Base-by-base conservation (phyloP, 2,329 filamentous ascomycete species). In the Aureobasidium sp. region DNA sequence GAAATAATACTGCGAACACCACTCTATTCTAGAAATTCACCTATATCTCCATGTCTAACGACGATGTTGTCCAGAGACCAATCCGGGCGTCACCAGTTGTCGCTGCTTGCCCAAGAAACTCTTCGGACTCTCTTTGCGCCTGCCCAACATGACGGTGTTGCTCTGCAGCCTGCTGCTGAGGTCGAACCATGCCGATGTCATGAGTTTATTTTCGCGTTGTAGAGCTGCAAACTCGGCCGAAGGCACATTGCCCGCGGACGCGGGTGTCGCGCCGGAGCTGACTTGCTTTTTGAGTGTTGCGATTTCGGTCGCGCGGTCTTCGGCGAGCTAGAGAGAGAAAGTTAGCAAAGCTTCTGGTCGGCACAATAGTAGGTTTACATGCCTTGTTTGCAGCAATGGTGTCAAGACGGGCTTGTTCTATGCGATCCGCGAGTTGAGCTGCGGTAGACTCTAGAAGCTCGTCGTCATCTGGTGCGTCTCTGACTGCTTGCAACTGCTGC, bases 101-200 rank as follows among this genome's bases (percentile, higher is more conserved):
- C 90, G 83, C 80, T 94, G 90, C 79, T 89, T 91, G 70, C 89
- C 89, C 68, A 95, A 77, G 89, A 89, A 95, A 75, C 89, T 92
- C 75, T 85, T 87, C 15, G 89, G 88, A 67, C 83, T 83, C 68
- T 93, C 89, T 68, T 85, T 84, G 67, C 88, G 82, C 67, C 90
- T 80, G 71, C 91, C 88, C 65, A 95, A 76, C 61, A 90, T 85
- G 45, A 93, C 87, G 65, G 89, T 89, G 72, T 92, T 93, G 77
- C 88, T 91, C 76, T 94, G 90, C 67, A 95, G 75, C 57, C 90
- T 82, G 71, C 82, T 87, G 29, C 87, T 86, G 69, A 94, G 82
- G 73, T 93, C 89, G 76, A 92, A 92, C 89, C 89, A 95, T 2
- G 90, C 90, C n/a, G 86, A 88, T 29, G 87, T 81, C 69, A 95